Evolutionary conservation across 2,329 filamentous ascomycete genomes (phyloP), one percentile per base, ranked within the genome.

Genomic region (Aspergillus awamori): DNA sequence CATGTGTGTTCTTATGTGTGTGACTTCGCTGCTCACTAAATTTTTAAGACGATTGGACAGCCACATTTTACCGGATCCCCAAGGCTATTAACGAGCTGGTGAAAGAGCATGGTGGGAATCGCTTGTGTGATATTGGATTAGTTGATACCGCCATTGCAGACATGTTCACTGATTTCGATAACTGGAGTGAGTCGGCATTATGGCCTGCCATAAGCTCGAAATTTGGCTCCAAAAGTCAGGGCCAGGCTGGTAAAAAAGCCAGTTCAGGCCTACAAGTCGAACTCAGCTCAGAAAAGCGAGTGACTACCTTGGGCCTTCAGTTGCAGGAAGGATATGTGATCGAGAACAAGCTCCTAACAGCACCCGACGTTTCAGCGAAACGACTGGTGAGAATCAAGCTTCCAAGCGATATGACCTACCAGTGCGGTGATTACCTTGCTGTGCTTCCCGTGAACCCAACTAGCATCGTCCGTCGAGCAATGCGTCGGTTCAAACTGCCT

Each of bases 371-470:
- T 26, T 79, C 85, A 0, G 77, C 79, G 39, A 92, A 92, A 79
- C 84, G 85, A 24, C 83, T 89, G 63, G 83, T 92, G 20, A 86
- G 87, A 64, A 86, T 93, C 36, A 84, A 86, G 62, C 81, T 94
- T 1, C 90, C 91, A 0, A 83, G 81, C 0, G 85, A 83, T 54
- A 82, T 86, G 80, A 83, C 81, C 0, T 94, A 93, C 75, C 82
- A 84, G 41, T 84, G 88, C 2, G 91, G 91, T 13, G 91, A 94
- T 70, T 94, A 95, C 71, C 82, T 94, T 0, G 88, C 89, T 0
- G 81, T 93, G 2, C 79, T 93, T 1, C 91, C 91, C 0, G 76
- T 91, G 30, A 94, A 94, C 72, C 86, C 87, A 1, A 81, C 81
- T 49, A 76, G 82, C 30, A 86, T 80, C 8, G 84, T 93, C 2